Evolutionary conservation across 192 early-diverging fungal genomes (phyloP).

Genomic region (Coemansia sp.): DNA sequence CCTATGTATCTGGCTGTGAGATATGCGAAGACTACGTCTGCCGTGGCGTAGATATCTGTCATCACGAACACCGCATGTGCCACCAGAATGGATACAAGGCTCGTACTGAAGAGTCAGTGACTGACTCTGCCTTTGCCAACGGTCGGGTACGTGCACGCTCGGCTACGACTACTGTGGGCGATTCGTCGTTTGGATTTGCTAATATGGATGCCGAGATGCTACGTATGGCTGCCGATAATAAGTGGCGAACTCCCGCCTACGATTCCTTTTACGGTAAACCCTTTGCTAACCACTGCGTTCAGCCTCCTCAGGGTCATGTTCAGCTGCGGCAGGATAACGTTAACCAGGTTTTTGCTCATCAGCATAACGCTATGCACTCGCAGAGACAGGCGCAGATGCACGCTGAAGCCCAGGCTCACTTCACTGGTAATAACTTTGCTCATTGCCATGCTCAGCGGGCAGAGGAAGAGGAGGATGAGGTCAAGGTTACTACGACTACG

Average conservation of each 20-base stretch:
- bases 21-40: conserved; percentile 50
- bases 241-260: conserved; percentile 25
- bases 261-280: conserved; percentile 38
- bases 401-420: conserved; percentile 31
- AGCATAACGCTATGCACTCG: conserved; percentile 22
- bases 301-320: conserved; percentile 33
- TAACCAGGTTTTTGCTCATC: conserved; percentile 32
- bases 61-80: conserved; percentile 46
- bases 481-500: conserved; percentile 44
- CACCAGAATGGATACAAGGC: conserved; percentile 13
- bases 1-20: conserved; percentile 45
- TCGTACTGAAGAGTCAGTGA: conserved; percentile 38
- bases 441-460: conserved; percentile 23
- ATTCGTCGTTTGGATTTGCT: conserved; percentile 48
- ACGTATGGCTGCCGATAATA: conserved; percentile 45
- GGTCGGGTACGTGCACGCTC: conserved; percentile 45
- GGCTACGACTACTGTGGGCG: conserved; percentile 41
- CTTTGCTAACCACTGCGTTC: conserved; percentile 1
- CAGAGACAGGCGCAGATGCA: conserved; percentile 35
- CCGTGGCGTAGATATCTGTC: conserved; percentile 30
- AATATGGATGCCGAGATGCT: conserved; percentile 53
- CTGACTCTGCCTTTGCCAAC: conserved; percentile 41
- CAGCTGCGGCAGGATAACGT: conserved; percentile 38
- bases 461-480: conserved; percentile 27
- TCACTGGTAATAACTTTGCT: conserved; percentile 18